Percentiles rank a stretch among this genome's conserved stretches.
Conservation (phyloP, 2,329 filamentous ascomycete species). For the Diaporthe aspalathi region DNA sequence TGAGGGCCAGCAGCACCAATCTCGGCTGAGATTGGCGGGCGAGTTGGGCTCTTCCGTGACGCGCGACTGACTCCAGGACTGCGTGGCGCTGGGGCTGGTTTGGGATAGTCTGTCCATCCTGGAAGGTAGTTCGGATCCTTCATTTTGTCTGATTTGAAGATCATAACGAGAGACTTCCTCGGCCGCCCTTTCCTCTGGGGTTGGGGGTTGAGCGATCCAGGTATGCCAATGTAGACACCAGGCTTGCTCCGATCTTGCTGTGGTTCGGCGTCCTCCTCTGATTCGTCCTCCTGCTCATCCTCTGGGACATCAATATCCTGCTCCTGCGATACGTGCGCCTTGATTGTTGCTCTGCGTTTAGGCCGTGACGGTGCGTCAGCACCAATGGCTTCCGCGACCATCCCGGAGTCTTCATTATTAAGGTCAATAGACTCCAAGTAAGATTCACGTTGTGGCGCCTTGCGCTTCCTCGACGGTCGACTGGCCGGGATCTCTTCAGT, state of each 20-base stretch:
- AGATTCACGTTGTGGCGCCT: conserved; percentile 29
- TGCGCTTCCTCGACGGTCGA: conserved; percentile 33
- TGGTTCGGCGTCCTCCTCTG: conserved; percentile 24
- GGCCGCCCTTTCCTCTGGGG: conserved; percentile 46
- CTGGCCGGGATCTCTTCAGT: background rate
- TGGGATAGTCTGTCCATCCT: conserved; percentile 33
- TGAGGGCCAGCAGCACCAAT: background rate
- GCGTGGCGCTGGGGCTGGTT: background rate
- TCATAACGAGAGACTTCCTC: conserved; percentile 47
- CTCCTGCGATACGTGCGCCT: background rate
- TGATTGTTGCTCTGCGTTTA: conserved; percentile 26
- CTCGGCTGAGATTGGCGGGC: background rate
- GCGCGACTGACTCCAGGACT: background rate
- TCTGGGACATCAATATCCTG: background rate
- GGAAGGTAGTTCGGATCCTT: conserved; percentile 40
- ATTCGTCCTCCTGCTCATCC: background rate
- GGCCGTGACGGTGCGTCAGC: conserved; percentile 11
- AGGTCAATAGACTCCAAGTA: conserved; percentile 20
- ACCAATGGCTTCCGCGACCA: background rate
- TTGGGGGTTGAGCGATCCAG: conserved; percentile 44
- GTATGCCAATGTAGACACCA: conserved; percentile 43
- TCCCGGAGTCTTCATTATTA: background rate
- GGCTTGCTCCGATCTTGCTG: conserved; percentile 33
- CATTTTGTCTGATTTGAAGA: conserved; percentile 47
- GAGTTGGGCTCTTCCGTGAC: conserved; percentile 2